Conservation (phyloP, 2,329 filamentous ascomycete genomes). For the Calonectria fujianensis region DNA sequence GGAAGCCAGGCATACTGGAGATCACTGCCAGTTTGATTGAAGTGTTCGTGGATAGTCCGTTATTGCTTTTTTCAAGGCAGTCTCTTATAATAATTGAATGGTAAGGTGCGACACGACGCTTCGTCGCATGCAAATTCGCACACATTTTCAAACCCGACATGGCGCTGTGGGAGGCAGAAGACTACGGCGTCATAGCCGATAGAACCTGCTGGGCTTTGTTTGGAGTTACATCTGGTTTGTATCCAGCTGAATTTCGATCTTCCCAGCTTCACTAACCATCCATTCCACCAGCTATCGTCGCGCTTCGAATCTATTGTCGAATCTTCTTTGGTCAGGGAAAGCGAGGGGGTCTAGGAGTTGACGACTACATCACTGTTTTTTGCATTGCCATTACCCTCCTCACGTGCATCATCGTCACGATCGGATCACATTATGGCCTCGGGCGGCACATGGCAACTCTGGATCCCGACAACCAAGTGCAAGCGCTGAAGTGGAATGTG, state of each 20-base stretch:
- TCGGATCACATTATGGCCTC: constrained; percentile 52
- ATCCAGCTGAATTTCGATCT: neutral
- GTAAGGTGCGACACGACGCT: neutral
- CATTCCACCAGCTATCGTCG: constrained; percentile 45
- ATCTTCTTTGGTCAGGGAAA: constrained; percentile 39
- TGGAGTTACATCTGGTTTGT: constrained; percentile 49
- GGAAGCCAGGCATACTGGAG: neutral
- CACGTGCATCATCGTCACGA: constrained; percentile 50
- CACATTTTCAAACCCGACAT: constrained; percentile 19
- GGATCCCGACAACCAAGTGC: constrained; percentile 7
- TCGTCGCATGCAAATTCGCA: neutral
- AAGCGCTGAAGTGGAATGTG: constrained; percentile 52
- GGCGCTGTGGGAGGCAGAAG: constrained; percentile 48
- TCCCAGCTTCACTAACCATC: neutral
- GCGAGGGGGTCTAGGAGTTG: constrained; percentile 50
- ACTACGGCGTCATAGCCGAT: constrained; percentile 51
- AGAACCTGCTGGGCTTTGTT: constrained; percentile 54
- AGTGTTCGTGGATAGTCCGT: neutral
- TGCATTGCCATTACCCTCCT: constrained; percentile 49
- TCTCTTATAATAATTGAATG: neutral
- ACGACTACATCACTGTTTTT: constrained; percentile 50
- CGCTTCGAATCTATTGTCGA: constrained; percentile 48
- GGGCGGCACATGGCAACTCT: constrained; percentile 42
- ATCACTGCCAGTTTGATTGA: constrained; percentile 8
- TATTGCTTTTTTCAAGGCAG: neutral